A percentile compares a stretch with the other conserved stretches of the same genome.
These are phyloP conservation scores for Hippophae rhamnoides DNA, from an alignment of 306 rosid genomes.

Conservation along the genomic window DNA sequence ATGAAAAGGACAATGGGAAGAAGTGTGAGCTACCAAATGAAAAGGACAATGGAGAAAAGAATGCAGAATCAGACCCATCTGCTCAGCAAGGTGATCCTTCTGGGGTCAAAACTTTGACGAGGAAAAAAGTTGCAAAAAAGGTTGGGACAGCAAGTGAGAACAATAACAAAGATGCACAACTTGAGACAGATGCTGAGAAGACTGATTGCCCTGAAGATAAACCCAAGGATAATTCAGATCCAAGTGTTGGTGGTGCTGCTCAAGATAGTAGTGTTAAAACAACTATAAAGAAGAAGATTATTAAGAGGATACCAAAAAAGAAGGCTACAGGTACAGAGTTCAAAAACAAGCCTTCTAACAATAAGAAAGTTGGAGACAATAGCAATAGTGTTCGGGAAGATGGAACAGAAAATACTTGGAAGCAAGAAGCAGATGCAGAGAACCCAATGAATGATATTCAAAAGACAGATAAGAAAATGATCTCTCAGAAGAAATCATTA, in stretches of 20 bases:
- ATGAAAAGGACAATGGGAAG: constrained; percentile 16
- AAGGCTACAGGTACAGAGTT: constrained; percentile 46
- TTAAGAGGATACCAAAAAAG: constrained; percentile 72
- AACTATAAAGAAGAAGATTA: constrained; percentile 65
- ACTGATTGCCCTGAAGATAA: constrained; percentile 35
- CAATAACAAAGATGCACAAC: constrained; percentile 19
- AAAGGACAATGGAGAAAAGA: constrained; percentile 37
- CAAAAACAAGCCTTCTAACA: constrained; percentile 28
- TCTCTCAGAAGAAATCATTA: constrained; percentile 33
- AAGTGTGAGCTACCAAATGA: constrained; percentile 9
- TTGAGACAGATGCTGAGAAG: constrained; percentile 29
- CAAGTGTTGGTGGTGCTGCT: constrained; percentile 24
- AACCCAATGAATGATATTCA: constrained; percentile 20
- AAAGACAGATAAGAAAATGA: constrained; percentile 27
- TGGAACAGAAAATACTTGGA: constrained; percentile 23
- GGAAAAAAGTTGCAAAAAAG: constrained; percentile 28
- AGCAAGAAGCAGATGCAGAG: constrained; percentile 38
- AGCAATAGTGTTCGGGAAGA: constrained; percentile 23
- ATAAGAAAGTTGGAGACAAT: constrained; percentile 30
- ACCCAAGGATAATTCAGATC: constrained; percentile 37
- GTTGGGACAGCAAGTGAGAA: constrained; percentile 33
- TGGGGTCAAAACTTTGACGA: constrained; percentile 29
- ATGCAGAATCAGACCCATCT: constrained; percentile 26
- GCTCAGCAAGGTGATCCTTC: constrained; percentile 29
- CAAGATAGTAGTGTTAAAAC: constrained; percentile 41